phyloP scores from a whole-genome alignment of 2,329 filamentous ascomycete species.

The Botryotinia convoluta region DNA sequence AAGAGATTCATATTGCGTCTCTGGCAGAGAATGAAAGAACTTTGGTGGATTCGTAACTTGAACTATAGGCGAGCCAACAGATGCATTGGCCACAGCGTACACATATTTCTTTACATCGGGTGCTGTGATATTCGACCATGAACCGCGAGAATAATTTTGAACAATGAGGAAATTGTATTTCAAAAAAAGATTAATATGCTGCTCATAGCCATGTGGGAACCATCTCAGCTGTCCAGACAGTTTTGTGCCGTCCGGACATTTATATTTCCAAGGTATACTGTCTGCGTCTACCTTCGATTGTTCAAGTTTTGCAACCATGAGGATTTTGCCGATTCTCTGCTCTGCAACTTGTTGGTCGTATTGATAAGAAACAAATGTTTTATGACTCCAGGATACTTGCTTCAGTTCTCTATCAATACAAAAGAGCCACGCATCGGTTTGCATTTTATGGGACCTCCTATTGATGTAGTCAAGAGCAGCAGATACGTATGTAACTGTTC shows the following conservation, averaged over 20 bases:
- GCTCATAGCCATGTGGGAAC: background rate
- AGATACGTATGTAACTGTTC: background rate
- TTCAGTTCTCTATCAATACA: accelerated
- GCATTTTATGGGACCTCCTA: accelerated
- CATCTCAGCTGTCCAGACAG: background rate
- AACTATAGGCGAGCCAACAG: background rate
- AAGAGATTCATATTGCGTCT: background rate
- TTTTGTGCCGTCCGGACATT: background rate
- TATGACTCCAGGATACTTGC: background rate
- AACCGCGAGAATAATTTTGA: background rate
- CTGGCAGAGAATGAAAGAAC: background rate
- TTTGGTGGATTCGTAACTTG: background rate
- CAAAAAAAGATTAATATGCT: background rate
- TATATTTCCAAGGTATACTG: background rate
- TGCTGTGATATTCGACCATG: background rate
- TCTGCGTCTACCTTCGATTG: background rate
- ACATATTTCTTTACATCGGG: accelerated
- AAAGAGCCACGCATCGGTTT: background rate
- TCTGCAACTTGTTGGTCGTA: background rate
- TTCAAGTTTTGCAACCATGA: background rate
- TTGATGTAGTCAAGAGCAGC: background rate
- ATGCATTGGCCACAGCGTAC: background rate
- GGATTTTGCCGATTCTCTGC: background rate
- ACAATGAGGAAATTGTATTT: background rate
- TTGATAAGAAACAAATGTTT: background rate